Evolutionary conservation across 1,284 basidiomycete species (phyloP), one percentile per base, ranked within the genome.

Genomic region (Melampsora americana): DNA sequence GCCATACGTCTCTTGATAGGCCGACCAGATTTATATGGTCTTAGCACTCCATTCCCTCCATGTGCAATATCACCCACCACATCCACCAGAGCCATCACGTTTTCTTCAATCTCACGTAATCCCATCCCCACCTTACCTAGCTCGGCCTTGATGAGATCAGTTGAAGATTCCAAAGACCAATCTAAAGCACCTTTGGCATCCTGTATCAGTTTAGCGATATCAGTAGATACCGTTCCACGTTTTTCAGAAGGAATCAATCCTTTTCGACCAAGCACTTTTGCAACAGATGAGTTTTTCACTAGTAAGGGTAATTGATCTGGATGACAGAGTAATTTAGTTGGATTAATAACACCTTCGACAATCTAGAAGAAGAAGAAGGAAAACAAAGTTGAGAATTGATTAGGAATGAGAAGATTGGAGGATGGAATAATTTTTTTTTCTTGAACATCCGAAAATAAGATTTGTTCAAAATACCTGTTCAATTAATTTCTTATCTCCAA

Each of bases 221-320:
- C 92, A 71, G 93, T 90, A 0, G 92, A 92, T 9, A 98, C 95
- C 0, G 95, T 96, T 2, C 95, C 95, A 79, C 95, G 88, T 83
- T 95, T 90, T 78, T 90, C 90, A 9, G 91, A 92, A 18, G 95
- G 95, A 93, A 99, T 98, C 70, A 99, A 84, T 78, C 95, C 95
- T 78, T 92, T 89, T 59, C 93, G 95, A 81, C 95, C 96, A 32
- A 99, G 87, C 77, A 92, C 88, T 79, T 95, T 89, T 44, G 94
- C 95, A 7, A 98, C 86, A 79, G 88, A 88, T 16, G 90, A 89
- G 30, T 91, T 89, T 64, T 79, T 71, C 61, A 79, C 79, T 78
- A 98, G 91, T 44, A 88, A 84, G 35, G 89, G 87, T 76, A 96
- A 88, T 80, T 97, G 87, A 20, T 88, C 86, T 4, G 92, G 88